Conservation (phyloP, 2,329 filamentous ascomycete species). For the Cadophora malorum region DNA sequence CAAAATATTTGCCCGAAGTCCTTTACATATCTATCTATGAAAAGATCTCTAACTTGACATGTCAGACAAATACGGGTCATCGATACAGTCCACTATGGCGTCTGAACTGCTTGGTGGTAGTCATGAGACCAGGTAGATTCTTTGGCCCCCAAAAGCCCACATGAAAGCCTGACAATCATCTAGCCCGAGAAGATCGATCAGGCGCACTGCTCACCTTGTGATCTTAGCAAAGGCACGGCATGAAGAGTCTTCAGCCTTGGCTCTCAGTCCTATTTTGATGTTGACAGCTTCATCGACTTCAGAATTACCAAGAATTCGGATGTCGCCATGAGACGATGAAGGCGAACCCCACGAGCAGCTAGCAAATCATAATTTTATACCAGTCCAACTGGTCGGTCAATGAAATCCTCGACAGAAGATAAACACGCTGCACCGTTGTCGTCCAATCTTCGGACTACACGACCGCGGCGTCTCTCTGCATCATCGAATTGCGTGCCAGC, state of each 20-base stretch:
- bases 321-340: background rate
- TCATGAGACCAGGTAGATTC: constrained; percentile 2
- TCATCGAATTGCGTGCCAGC: background rate
- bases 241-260: background rate
- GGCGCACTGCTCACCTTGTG: background rate
- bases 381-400: background rate
- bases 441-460: constrained; percentile 18
- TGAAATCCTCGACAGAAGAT: background rate
- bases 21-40: too few species aligned
- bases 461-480: background rate
- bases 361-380: background rate
- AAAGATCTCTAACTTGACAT: background rate
- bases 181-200: background rate
- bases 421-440: background rate
- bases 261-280: background rate
- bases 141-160: background rate
- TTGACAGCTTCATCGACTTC: background rate
- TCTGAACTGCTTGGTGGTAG: background rate
- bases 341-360: background rate
- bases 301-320: background rate
- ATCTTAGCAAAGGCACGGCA: background rate
- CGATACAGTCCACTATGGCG: background rate
- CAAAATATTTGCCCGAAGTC: background rate
- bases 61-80: background rate
- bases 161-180: background rate